Percentiles rank a stretch among this genome's conserved stretches.
phyloP scores from a whole-genome alignment of 257 asterid genomes.

The Solanum chiquidenum region DNA sequence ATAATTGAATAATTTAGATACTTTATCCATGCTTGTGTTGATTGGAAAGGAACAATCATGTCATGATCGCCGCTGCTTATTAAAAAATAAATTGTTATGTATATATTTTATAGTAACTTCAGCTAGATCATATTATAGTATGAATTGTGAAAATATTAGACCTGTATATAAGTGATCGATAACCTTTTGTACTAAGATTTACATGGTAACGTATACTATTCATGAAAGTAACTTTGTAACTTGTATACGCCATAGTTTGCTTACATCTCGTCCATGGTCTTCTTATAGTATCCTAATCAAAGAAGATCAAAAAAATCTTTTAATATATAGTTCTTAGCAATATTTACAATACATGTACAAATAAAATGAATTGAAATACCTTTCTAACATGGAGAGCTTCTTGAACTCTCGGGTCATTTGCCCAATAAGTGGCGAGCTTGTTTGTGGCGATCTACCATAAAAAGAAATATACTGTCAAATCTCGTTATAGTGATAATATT shows the following conservation, averaged over 20 bases:
- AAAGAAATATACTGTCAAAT: too few relatives aligned
- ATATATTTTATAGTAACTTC: background rate
- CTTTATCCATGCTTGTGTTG: constrained; percentile 11
- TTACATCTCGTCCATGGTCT: background rate
- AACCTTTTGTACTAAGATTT: background rate
- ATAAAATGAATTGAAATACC: background rate
- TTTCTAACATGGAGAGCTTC: constrained; percentile 19
- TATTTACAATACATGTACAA: background rate
- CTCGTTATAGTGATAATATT: too few relatives aligned
- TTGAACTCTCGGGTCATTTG: constrained; percentile 9
- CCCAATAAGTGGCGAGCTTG: constrained; percentile 1
- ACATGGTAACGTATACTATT: background rate
- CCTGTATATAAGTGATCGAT: background rate
- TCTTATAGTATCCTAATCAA: background rate
- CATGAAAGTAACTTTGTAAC: background rate
- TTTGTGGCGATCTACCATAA: background rate
- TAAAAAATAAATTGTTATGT: background rate
- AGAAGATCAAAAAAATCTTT: background rate
- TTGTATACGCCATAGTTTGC: background rate
- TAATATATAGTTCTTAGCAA: background rate
- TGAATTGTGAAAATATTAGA: background rate
- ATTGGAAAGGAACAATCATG: background rate
- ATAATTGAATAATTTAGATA: constrained; percentile 1
- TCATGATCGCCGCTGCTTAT: constrained; percentile 9
- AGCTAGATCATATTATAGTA: background rate